phyloP scores from a whole-genome alignment of 2,329 filamentous ascomycete genomes.

The Sporothrix brasiliensis region DNA sequence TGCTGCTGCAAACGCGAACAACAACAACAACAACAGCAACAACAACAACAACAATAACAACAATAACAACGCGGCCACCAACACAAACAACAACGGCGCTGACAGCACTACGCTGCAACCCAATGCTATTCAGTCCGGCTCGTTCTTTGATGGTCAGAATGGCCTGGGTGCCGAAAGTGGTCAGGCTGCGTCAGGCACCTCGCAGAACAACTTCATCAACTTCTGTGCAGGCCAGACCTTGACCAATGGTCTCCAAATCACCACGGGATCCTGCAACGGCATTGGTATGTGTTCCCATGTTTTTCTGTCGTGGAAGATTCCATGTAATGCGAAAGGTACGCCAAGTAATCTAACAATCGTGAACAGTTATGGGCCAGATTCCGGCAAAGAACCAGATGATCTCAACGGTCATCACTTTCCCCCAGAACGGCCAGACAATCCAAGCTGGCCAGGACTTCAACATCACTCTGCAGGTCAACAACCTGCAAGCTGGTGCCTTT shows the following conservation, averaged over 20 bases:
- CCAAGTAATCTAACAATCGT: slow-evolving; percentile 1
- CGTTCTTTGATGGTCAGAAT: slow-evolving; percentile 43
- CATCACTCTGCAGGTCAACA: slow-evolving; percentile 55
- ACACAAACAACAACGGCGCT: slow-evolving; percentile 45
- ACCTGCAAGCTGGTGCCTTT: slow-evolving; percentile 60
- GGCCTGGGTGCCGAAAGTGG: slow-evolving; percentile 41
- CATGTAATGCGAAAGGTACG: background rate
- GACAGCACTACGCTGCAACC: slow-evolving; percentile 38
- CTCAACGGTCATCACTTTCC: slow-evolving; percentile 56
- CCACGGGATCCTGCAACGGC: slow-evolving; percentile 64
- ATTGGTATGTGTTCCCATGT: slow-evolving; percentile 50
- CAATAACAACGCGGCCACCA: slow-evolving; percentile 48
- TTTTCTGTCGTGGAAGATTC: background rate
- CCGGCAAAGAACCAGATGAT: slow-evolving; percentile 59
- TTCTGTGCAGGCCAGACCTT: slow-evolving; percentile 58
- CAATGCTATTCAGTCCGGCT: slow-evolving; percentile 44
- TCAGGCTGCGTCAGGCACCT: slow-evolving; percentile 40
- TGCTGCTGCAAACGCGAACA: slow-evolving; percentile 1
- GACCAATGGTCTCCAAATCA: slow-evolving; percentile 64
- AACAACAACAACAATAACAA: slow-evolving; percentile 51
- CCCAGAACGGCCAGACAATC: slow-evolving; percentile 54
- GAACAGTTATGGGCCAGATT: slow-evolving; percentile 60
- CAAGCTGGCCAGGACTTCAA: slow-evolving; percentile 55
- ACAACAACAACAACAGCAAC: background rate
- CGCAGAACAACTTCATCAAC: slow-evolving; percentile 63